Conservation (phyloP, 1,284 basidiomycete species). For the Gomphus sp. region DNA sequence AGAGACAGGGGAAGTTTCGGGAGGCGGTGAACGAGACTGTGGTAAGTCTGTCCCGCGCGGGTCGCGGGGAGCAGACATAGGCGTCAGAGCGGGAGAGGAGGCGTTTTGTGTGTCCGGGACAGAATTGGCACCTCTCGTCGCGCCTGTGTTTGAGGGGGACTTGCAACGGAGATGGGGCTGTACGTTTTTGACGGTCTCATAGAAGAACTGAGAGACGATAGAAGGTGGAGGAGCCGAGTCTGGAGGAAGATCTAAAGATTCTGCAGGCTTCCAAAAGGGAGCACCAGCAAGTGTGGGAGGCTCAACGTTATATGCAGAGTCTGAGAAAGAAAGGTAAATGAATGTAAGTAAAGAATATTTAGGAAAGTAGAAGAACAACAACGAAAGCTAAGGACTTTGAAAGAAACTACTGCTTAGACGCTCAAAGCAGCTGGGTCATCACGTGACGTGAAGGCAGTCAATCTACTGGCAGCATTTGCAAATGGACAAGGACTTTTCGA, state of each 20-base stretch:
- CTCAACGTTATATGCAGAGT: not conserved
- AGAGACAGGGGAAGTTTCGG: not conserved
- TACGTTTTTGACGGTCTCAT: conserved; percentile 7
- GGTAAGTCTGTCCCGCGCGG: not conserved
- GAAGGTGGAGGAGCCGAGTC: not conserved
- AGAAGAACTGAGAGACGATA: conserved; percentile 2
- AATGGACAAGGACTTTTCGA: not conserved
- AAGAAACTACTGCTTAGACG: not conserved
- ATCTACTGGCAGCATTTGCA: not conserved
- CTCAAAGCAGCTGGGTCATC: not conserved
- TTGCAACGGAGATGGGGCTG: not conserved
- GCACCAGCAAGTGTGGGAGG: not conserved
- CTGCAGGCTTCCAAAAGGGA: not conserved
- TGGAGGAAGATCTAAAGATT: not conserved
- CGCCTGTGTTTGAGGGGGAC: conserved; percentile 6
- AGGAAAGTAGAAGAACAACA: conserved; percentile 1
- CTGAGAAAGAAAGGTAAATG: not conserved
- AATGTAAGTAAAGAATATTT: not conserved
- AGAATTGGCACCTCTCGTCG: conserved; percentile 2
- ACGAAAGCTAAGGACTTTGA: not conserved
- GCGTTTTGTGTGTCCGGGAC: not conserved
- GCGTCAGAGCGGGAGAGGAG: not conserved
- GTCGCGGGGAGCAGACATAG: conserved; percentile 5
- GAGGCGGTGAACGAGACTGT: not conserved
- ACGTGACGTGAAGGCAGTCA: not conserved